phyloP scores from a whole-genome alignment of 2,329 filamentous ascomycete species.

The Neodidymelliopsis sp. region DNA sequence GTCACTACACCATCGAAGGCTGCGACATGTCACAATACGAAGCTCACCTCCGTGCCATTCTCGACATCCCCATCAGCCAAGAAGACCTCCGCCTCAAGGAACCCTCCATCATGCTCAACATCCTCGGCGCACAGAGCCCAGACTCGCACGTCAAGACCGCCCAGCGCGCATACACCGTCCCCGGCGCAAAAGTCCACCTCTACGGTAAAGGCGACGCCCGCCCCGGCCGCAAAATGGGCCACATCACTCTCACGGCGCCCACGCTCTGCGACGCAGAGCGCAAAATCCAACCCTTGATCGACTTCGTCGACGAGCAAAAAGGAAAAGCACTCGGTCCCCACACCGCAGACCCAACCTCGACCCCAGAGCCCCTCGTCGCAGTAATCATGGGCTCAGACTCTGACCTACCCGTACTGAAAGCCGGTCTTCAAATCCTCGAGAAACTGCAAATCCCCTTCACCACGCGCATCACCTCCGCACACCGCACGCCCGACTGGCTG shows the following conservation, averaged over 20 bases:
- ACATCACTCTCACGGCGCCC: slow-evolving; percentile 81
- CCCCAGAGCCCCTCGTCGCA: slow-evolving; percentile 66
- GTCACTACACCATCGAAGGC: slow-evolving; percentile 94
- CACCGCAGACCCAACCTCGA: slow-evolving; percentile 12
- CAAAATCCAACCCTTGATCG: slow-evolving; percentile 73
- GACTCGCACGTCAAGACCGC: slow-evolving; percentile 69
- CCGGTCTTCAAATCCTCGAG: slow-evolving; percentile 70
- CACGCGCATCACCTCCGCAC: slow-evolving; percentile 78
- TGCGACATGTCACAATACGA: slow-evolving; percentile 91
- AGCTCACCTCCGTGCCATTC: slow-evolving; percentile 84
- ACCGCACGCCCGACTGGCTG: slow-evolving; percentile 60
- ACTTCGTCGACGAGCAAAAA: slow-evolving; percentile 66
- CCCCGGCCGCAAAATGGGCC: slow-evolving; percentile 91
- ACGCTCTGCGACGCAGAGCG: slow-evolving; percentile 73
- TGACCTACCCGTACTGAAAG: slow-evolving; percentile 72
- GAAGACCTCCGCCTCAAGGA: slow-evolving; percentile 64
- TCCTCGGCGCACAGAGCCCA: slow-evolving; percentile 72
- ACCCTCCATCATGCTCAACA: slow-evolving; percentile 79
- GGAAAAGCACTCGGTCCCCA: slow-evolving; percentile 41
- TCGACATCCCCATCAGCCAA: slow-evolving; percentile 67
- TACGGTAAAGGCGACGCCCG: slow-evolving; percentile 89
- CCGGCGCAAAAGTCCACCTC: slow-evolving; percentile 75
- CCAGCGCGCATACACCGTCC: slow-evolving; percentile 63
- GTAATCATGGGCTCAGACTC: slow-evolving; percentile 88
- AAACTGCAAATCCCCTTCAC: slow-evolving; percentile 77